Percentiles rank a stretch among this genome's conserved stretches.
phyloP scores from a whole-genome alignment of 257 asterid genomes.

The Lantana camara region DNA sequence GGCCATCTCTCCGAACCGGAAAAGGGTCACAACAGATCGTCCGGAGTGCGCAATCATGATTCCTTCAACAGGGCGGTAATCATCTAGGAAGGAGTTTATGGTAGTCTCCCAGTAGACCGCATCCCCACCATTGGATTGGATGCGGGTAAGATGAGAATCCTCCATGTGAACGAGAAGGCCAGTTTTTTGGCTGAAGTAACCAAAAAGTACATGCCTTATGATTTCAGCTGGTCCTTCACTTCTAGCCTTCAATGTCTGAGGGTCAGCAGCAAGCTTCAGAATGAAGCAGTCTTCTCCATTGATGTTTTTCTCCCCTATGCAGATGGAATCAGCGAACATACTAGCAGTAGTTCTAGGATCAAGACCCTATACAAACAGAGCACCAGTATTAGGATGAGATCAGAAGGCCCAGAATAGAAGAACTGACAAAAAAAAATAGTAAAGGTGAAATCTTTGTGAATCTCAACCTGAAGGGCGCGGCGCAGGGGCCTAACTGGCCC shows the following conservation, averaged over 20 bases:
- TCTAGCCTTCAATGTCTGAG: conserved; percentile 75
- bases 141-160: conserved; percentile 95
- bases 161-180: conserved; percentile 93
- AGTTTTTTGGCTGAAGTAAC: conserved; percentile 95
- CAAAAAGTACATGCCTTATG: conserved; percentile 84
- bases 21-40: conserved; percentile 81
- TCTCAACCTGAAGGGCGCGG: conserved; percentile 85
- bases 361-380: conserved; percentile 64
- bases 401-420: background rate
- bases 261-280: conserved; percentile 88
- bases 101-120: conserved; percentile 99
- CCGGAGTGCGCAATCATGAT: conserved; percentile 98
- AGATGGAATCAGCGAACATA: conserved; percentile 80
- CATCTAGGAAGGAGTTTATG: conserved; percentile 78
- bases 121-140: conserved; percentile 91
- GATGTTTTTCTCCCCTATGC: conserved; percentile 90
- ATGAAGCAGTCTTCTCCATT: conserved; percentile 94
- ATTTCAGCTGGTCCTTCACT: conserved; percentile 99
- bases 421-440: background rate
- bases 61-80: conserved; percentile 88
- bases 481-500: conserved; percentile 91
- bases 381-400: background rate
- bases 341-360: conserved; percentile 90
- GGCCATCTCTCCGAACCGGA: conserved; percentile 94
- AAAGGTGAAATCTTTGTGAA: background rate